Conservation (phyloP, 1,139 yeast species). For the Kodamaea arcana region DNA sequence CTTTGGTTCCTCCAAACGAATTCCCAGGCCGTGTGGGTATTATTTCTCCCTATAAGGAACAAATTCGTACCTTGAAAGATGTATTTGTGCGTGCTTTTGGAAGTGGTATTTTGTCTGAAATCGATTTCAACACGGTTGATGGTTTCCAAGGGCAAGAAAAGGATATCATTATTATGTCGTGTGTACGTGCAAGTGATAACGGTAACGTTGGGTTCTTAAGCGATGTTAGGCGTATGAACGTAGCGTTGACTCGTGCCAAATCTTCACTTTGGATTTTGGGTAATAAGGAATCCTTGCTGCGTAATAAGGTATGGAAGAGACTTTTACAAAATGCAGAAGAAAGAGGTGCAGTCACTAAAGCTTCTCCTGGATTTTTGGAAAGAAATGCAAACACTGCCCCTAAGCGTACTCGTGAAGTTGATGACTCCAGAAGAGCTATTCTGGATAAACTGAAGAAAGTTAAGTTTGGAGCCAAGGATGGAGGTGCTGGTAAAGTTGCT, state of each 20-base stretch:
- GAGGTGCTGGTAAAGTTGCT: too few species aligned
- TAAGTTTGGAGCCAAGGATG: neutral
- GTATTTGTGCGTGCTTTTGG: conserved; percentile 63
- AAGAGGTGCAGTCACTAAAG: conserved; percentile 35
- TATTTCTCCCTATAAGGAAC: conserved; percentile 94
- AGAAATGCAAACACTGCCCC: conserved; percentile 1
- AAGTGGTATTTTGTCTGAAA: conserved; percentile 51
- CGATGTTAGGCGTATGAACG: conserved; percentile 92
- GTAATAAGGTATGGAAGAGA: conserved; percentile 67
- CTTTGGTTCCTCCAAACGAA: conserved; percentile 45
- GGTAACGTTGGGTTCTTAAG: conserved; percentile 82
- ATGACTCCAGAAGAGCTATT: neutral
- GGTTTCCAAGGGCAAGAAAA: conserved; percentile 99
- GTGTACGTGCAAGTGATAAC: conserved; percentile 78
- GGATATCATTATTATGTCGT: conserved; percentile 87
- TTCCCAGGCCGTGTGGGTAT: conserved; percentile 79
- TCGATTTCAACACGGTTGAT: conserved; percentile 93
- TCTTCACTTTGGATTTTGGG: conserved; percentile 93
- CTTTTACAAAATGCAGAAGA: conserved; percentile 59
- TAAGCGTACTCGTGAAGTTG: neutral
- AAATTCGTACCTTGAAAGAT: conserved; percentile 56
- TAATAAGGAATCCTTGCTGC: conserved; percentile 55
- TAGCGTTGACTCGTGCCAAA: conserved; percentile 89
- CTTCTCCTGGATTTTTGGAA: conserved; percentile 37
- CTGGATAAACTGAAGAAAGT: neutral